Evolutionary conservation across 345 rosid genomes (phyloP).

Genomic region (Populus euphratica): DNA sequence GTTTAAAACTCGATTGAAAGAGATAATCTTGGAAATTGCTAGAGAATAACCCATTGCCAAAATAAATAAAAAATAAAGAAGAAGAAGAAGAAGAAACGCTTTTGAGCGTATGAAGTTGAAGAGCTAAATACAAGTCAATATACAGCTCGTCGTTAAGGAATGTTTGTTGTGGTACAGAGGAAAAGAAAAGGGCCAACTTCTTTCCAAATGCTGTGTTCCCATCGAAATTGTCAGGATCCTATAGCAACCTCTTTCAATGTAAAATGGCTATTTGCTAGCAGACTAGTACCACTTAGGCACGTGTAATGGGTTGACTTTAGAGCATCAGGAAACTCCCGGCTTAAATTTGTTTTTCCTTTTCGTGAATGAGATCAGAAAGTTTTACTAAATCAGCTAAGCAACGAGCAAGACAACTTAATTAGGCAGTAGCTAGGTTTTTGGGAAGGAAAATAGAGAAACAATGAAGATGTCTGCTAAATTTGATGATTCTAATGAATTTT

Average conservation of each 20-base stretch:
- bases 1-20: no score
- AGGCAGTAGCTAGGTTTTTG: neutral
- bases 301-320: no score
- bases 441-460: neutral
- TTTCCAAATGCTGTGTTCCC: neutral
- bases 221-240: neutral
- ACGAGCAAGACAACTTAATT: neutral
- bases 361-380: neutral
- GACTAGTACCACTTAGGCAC: no score
- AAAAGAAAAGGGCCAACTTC: neutral
- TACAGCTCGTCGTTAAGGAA: no score
- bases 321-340: no score
- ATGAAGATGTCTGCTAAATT: neutral
- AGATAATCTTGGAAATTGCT: no score
- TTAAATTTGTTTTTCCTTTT: neutral
- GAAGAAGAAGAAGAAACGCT: no score
- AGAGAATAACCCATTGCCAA: neutral
- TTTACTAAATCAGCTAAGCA: neutral
- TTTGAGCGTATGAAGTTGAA: no score
- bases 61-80: no score
- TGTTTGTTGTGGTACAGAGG: neutral
- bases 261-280: neutral
- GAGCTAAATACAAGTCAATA: no score
- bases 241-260: neutral
- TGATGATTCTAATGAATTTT: neutral